Percentiles rank a stretch among this genome's conserved stretches.
These are phyloP conservation scores for Graphilbum fragrans DNA, from an alignment of 2,329 filamentous ascomycete genomes.

Conservation along the genomic window DNA sequence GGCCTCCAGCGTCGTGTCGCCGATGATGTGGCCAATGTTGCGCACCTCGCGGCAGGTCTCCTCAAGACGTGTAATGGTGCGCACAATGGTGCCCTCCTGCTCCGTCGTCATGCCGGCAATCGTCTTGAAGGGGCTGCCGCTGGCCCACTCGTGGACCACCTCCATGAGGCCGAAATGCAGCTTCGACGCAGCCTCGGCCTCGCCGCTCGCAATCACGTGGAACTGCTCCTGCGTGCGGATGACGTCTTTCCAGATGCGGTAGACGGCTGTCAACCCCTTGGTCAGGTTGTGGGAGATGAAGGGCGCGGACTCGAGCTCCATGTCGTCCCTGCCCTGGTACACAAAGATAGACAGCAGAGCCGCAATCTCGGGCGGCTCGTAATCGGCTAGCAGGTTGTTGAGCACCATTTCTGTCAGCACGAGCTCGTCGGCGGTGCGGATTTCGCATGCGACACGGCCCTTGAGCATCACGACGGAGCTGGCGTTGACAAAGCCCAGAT, in stretches of 20 bases:
- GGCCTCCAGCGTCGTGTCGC: slow-evolving; percentile 80
- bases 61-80: slow-evolving; percentile 85
- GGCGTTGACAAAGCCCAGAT: slow-evolving; percentile 84
- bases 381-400: slow-evolving; percentile 90
- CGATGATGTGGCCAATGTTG: slow-evolving; percentile 90
- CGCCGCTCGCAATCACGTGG: slow-evolving; percentile 81
- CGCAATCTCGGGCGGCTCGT: slow-evolving; percentile 92
- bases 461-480: slow-evolving; percentile 84
- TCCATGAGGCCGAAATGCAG: slow-evolving; percentile 91
- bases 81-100: slow-evolving; percentile 91
- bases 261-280: slow-evolving; percentile 71
- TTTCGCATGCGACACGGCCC: slow-evolving; percentile 96
- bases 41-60: slow-evolving; percentile 97
- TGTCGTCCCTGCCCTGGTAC: slow-evolving; percentile 71
- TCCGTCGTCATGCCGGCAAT: slow-evolving; percentile 95
- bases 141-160: slow-evolving; percentile 96
- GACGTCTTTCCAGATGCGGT: slow-evolving; percentile 84
- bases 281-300: slow-evolving; percentile 73
- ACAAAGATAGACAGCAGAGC: slow-evolving; percentile 89
- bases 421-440: slow-evolving; percentile 92
- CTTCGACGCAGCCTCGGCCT: slow-evolving; percentile 78
- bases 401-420: slow-evolving; percentile 93
- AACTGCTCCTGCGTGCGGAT: slow-evolving; percentile 80
- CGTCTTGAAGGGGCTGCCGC: slow-evolving; percentile 96
- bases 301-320: slow-evolving; percentile 58